Conservation (phyloP, 2,329 filamentous ascomycete genomes). For the Ilyonectria destructans region DNA sequence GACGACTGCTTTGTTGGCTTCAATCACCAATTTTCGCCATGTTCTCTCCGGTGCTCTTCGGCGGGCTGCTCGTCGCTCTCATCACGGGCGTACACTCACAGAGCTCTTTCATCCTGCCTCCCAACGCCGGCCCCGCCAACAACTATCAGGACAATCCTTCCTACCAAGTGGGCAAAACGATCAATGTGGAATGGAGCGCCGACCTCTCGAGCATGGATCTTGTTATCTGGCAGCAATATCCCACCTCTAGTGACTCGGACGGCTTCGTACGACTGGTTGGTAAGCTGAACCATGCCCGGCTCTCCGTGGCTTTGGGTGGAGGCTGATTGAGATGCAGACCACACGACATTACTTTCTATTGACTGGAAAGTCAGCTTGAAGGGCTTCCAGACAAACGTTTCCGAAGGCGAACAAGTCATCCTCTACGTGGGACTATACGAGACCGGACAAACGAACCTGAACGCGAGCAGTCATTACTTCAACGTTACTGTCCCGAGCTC, state of each 20-base stretch:
- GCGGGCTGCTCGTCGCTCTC: background rate
- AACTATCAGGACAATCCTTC: slow-evolving; percentile 46
- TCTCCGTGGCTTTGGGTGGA: background rate
- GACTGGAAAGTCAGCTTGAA: slow-evolving; percentile 40
- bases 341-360: slow-evolving; percentile 41
- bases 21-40: background rate
- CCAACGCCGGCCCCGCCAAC: background rate
- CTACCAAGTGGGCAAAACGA: slow-evolving; percentile 41
- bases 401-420: slow-evolving; percentile 34
- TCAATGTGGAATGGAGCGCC: slow-evolving; percentile 47
- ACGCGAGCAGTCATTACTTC: slow-evolving; percentile 40
- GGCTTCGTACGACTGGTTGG: background rate
- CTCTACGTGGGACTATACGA: slow-evolving; percentile 41
- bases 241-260: slow-evolving; percentile 24
- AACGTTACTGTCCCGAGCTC: slow-evolving; percentile 38
- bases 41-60: background rate
- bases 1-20: background rate
- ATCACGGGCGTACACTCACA: slow-evolving; percentile 1
- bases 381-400: slow-evolving; percentile 28
- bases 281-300: background rate
- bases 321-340: slow-evolving; percentile 27
- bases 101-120: slow-evolving; percentile 13
- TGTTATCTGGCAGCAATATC: slow-evolving; percentile 46
- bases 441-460: slow-evolving; percentile 28
- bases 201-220: slow-evolving; percentile 39